A percentile compares a stretch with the other conserved stretches of the same genome.
These are phyloP conservation scores for Diospyros kaki DNA, from an alignment of 148 eudicot genomes.

Conservation along the genomic window DNA sequence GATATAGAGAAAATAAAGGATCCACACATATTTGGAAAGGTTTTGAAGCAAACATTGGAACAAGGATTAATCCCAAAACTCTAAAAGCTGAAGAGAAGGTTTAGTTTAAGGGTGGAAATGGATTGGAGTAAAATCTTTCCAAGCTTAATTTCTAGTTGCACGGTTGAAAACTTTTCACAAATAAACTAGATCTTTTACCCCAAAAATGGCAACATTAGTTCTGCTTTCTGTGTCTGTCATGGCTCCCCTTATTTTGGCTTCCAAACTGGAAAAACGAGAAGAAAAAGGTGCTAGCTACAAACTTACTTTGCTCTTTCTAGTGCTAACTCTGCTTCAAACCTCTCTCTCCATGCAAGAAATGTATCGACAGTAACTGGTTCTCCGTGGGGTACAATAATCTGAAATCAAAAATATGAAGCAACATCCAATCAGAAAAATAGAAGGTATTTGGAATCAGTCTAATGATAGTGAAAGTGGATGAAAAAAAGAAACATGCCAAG, in stretches of 20 bases:
- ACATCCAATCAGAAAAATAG: neutral
- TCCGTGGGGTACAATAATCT: conserved; percentile 95
- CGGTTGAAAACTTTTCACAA: neutral
- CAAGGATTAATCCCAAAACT: neutral
- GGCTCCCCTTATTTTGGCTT: too few species aligned
- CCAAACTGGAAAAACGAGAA: neutral
- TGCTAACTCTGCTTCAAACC: conserved; percentile 94
- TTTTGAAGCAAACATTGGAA: neutral
- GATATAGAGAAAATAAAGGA: neutral
- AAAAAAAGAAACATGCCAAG: neutral
- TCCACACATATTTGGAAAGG: neutral
- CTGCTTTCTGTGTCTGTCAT: too few species aligned
- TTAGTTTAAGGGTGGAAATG: neutral
- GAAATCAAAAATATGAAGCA: conserved; percentile 17
- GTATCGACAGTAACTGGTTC: conserved; percentile 94
- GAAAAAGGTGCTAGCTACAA: neutral
- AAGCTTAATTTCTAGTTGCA: neutral
- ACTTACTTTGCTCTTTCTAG: conserved; percentile 98
- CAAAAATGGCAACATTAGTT: too few species aligned
- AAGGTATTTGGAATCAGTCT: neutral
- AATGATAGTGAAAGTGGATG: neutral
- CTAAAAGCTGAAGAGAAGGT: neutral
- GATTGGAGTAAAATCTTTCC: neutral
- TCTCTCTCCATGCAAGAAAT: conserved; percentile 93
- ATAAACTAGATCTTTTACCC: neutral